These are phyloP conservation scores for Buddleja alternifolia DNA, from an alignment of 257 asterid genomes.

Conservation along the genomic window DNA sequence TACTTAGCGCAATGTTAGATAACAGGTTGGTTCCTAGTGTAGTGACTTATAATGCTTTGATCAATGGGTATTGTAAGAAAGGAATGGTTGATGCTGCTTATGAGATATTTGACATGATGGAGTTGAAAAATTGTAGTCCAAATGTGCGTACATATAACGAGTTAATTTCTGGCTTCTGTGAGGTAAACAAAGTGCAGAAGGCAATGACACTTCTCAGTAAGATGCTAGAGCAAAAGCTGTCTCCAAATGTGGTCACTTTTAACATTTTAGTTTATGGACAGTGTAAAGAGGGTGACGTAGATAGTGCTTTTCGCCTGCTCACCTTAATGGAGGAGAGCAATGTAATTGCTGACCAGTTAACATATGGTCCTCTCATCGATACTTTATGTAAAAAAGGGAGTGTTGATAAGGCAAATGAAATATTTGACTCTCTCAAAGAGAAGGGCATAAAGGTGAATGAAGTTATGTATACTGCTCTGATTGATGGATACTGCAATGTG, in stretches of 20 bases:
- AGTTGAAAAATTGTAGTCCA: slow-evolving; percentile 50
- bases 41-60: slow-evolving; percentile 68
- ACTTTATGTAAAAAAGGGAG: slow-evolving; percentile 64
- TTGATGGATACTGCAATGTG: slow-evolving; percentile 59
- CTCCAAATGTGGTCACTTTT: slow-evolving; percentile 59
- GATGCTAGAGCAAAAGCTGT: slow-evolving; percentile 55
- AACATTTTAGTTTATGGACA: slow-evolving; percentile 71
- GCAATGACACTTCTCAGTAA: slow-evolving; percentile 66
- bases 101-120: slow-evolving; percentile 56
- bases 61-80: slow-evolving; percentile 69
- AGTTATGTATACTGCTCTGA: slow-evolving; percentile 59
- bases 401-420: slow-evolving; percentile 50
- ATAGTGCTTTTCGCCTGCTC: slow-evolving; percentile 68
- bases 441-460: slow-evolving; percentile 53
- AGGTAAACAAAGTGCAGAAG: slow-evolving; percentile 56
- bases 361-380: slow-evolving; percentile 61
- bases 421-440: slow-evolving; percentile 53
- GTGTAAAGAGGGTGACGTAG: slow-evolving; percentile 60
- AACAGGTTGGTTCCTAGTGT: slow-evolving; percentile 55
- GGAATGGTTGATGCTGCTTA: slow-evolving; percentile 58
- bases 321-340: slow-evolving; percentile 60
- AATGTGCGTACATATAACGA: slow-evolving; percentile 71
- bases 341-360: slow-evolving; percentile 60
- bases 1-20: slow-evolving; percentile 50
- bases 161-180: slow-evolving; percentile 66